Evolutionary conservation across 495 filamentous ascomycete genomes (phyloP).

Genomic region (Daldinia decipiens): DNA sequence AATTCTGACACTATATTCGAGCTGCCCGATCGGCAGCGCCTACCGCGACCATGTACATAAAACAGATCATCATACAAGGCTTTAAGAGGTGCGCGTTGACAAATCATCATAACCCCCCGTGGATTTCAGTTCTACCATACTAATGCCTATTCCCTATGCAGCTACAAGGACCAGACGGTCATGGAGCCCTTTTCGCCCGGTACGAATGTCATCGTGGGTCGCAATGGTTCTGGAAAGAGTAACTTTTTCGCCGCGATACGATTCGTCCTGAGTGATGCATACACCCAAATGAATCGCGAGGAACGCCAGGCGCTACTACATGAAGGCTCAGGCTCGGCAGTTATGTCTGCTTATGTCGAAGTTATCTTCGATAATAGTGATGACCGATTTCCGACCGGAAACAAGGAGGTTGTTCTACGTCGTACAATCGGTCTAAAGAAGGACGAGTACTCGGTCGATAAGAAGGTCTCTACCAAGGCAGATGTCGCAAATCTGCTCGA

Average conservation of each 20-base stretch:
- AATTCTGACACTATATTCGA: constrained; percentile 40
- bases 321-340: constrained; percentile 95
- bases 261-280: constrained; percentile 97
- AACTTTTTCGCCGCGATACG: constrained; percentile 99
- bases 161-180: constrained; percentile 99
- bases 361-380: constrained; percentile 99
- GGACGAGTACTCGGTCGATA: constrained; percentile 96
- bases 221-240: constrained; percentile 98
- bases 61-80: constrained; percentile 99
- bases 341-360: constrained; percentile 99
- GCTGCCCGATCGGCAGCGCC: constrained; percentile 50
- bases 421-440: constrained; percentile 98
- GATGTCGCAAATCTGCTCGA: constrained; percentile 97
- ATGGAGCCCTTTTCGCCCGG: constrained; percentile 98
- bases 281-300: constrained; percentile 94
- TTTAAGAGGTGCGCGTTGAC: constrained; percentile 85
- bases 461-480: constrained; percentile 92
- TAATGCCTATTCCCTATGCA: constrained; percentile 51
- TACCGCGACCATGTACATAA: constrained; percentile 86
- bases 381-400: constrained; percentile 94
- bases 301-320: constrained; percentile 95
- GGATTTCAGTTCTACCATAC: constrained; percentile 18
- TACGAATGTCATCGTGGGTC: constrained; percentile 98
- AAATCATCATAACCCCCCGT: constrained; percentile 1
- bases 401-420: constrained; percentile 86